Evolutionary conservation across 2,329 filamentous ascomycete species (phyloP).

Genomic region (Hortaea werneckii): DNA sequence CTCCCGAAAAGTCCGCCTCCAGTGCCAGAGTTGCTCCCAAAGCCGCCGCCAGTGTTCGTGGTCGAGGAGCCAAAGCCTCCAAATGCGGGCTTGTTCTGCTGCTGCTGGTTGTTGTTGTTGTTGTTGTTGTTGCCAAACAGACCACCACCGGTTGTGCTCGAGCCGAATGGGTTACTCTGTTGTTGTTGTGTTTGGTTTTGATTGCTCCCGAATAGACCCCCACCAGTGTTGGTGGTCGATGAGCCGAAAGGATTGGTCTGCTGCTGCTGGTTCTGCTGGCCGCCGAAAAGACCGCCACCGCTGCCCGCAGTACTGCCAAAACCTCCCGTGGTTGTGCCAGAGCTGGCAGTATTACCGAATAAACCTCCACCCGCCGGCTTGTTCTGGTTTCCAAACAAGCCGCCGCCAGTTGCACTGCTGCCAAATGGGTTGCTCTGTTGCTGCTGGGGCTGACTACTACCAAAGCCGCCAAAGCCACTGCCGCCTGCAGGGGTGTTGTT

Average conservation of each 20-base stretch:
- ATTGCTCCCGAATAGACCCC: slow-evolving; percentile 59
- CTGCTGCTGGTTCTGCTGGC: slow-evolving; percentile 18
- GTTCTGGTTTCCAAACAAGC: slow-evolving; percentile 31
- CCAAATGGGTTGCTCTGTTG: slow-evolving; percentile 10
- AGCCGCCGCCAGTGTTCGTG: slow-evolving; percentile 17
- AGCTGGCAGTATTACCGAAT: slow-evolving; percentile 18
- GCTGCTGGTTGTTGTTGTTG: slow-evolving; percentile 6
- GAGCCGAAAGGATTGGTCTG: slow-evolving; percentile 30
- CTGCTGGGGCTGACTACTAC: slow-evolving; percentile 9
- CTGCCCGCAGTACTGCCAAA: slow-evolving; percentile 23
- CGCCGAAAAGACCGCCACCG: slow-evolving; percentile 22
- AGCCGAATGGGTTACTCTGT: slow-evolving; percentile 30
- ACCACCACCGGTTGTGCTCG: slow-evolving; percentile 22
- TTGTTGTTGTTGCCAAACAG: slow-evolving; percentile 58
- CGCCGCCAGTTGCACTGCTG: slow-evolving; percentile 11
- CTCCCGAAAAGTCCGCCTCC: slow-evolving; percentile 36
- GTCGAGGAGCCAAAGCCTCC: slow-evolving; percentile 36
- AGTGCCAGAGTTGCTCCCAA: slow-evolving; percentile 30
- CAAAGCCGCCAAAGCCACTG: slow-evolving; percentile 15
- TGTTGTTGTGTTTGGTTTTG: slow-evolving; percentile 14
- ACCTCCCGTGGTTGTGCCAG: slow-evolving; percentile 4
- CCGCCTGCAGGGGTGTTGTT: slow-evolving; percentile 29
- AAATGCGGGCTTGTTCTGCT: slow-evolving; percentile 34
- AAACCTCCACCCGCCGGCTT: slow-evolving; percentile 24
- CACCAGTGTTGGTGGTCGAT: slow-evolving; percentile 20